Evolutionary conservation across 2,329 filamentous ascomycete species (phyloP).

Genomic region (Verticillium klebahnii): DNA sequence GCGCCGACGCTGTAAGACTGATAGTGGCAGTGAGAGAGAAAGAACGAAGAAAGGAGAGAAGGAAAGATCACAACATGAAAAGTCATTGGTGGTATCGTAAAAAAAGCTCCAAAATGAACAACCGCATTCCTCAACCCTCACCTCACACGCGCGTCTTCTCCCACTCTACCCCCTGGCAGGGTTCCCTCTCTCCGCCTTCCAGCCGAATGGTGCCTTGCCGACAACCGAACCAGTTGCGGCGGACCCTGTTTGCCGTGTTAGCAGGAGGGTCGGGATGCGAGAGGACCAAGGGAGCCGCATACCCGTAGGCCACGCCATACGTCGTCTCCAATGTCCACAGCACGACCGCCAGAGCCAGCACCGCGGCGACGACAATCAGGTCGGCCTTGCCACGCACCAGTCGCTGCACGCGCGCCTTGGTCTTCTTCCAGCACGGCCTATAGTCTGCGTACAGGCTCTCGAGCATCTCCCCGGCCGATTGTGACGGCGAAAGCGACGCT

Average conservation of each 20-base stretch:
- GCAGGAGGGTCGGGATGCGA: neutral
- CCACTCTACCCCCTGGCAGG: neutral
- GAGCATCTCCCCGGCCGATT: neutral
- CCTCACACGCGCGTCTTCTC: neutral
- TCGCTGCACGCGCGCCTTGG: neutral
- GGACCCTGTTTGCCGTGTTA: neutral
- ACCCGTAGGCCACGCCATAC: neutral
- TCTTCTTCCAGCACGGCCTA: conserved; percentile 1
- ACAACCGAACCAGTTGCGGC: neutral
- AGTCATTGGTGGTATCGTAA: neutral
- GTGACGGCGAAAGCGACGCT: neutral
- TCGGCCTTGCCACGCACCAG: conserved; percentile 1
- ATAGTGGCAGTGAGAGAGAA: neutral
- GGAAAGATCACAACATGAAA: neutral
- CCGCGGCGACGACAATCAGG: neutral
- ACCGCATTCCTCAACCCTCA: neutral
- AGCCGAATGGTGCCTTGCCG: neutral
- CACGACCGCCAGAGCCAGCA: neutral
- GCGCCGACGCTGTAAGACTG: neutral
- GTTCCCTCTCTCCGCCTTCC: neutral
- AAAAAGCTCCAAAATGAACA: neutral
- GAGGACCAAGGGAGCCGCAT: neutral
- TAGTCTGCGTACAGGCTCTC: conserved; percentile 1
- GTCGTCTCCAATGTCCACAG: neutral
- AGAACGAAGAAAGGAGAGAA: neutral